Evolutionary conservation across 2,329 filamentous ascomycete genomes (phyloP).

Genomic region (Macrophomina tecta): DNA sequence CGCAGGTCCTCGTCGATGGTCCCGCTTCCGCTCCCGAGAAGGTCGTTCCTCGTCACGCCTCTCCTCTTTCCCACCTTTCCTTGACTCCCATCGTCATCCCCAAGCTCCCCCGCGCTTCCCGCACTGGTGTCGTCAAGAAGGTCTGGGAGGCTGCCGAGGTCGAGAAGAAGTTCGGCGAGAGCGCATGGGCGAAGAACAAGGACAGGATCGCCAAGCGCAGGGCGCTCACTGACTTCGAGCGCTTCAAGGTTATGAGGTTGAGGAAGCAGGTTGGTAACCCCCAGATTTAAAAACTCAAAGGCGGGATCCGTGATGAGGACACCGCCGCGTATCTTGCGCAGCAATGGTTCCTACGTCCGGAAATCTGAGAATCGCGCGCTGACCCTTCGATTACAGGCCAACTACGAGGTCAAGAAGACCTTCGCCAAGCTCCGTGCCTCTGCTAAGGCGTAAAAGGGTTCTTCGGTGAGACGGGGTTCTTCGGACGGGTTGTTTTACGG

Average conservation of each 20-base stretch:
- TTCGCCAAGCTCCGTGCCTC: constrained; percentile 76
- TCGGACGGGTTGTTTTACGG: constrained; percentile 28
- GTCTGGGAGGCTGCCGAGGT: constrained; percentile 91
- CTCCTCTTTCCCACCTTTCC: constrained; percentile 80
- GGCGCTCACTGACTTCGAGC: constrained; percentile 96
- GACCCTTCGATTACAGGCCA: constrained; percentile 57
- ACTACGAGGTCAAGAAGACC: constrained; percentile 97
- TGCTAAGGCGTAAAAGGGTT: constrained; percentile 43
- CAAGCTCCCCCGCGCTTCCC: constrained; percentile 83
- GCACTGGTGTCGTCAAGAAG: constrained; percentile 82
- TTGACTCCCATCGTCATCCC: constrained; percentile 89
- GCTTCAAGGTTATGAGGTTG: constrained; percentile 99
- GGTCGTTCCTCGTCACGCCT: constrained; percentile 84
- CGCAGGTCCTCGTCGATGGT: constrained; percentile 93
- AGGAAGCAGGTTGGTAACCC: constrained; percentile 86
- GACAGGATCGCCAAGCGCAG: constrained; percentile 84
- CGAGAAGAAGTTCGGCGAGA: constrained; percentile 90
- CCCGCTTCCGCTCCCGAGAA: constrained; percentile 81
- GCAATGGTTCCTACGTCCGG: not conserved
- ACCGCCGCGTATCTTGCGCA: not conserved
- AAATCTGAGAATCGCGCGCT: not conserved
- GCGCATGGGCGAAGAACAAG: constrained; percentile 93
- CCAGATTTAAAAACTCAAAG: not conserved
- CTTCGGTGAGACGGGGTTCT: constrained; percentile 30
- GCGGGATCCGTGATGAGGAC: not conserved